These are phyloP conservation scores for Umbelopsis isabellina DNA, from an alignment of 192 early-diverging fungal genomes.

Conservation along the genomic window DNA sequence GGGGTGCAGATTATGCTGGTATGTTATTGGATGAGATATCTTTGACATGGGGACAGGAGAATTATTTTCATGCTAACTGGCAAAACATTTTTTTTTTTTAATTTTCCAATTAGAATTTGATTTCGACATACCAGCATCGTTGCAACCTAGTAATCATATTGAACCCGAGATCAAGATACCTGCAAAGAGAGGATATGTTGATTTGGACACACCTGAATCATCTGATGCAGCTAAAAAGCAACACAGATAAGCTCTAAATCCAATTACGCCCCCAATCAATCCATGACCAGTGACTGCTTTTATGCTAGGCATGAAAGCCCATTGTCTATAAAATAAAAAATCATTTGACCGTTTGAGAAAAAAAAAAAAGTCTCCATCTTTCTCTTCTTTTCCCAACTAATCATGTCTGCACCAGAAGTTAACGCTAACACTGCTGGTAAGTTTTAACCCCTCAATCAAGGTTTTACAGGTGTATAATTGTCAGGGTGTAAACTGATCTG, in stretches of 20 bases:
- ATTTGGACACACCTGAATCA: conserved; percentile 19
- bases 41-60: too few relatives aligned
- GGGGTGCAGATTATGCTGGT: conserved; percentile 26
- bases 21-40: not conserved
- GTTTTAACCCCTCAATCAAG: too few relatives aligned
- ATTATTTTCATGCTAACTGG: not conserved
- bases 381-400: not conserved
- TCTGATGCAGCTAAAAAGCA: conserved; percentile 23
- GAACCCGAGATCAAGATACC: conserved; percentile 5
- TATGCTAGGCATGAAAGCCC: not conserved
- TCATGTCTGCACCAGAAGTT: conserved; percentile 13
- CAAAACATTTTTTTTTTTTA: not conserved
- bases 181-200: conserved; percentile 13
- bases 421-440: conserved; percentile 5
- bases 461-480: not conserved
- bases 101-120: conserved; percentile 12
- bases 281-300: conserved; percentile 20
- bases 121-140: conserved; percentile 28
- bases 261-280: not conserved
- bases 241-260: conserved; percentile 1
- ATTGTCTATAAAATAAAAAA: not conserved
- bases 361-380: conserved; percentile 1
- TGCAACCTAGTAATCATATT: not conserved
- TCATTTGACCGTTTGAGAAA: conserved; percentile 23
- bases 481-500: too few relatives aligned